These are phyloP conservation scores for Neocatenulostroma microsporum DNA, from an alignment of 2,329 filamentous ascomycete species.

Conservation along the genomic window DNA sequence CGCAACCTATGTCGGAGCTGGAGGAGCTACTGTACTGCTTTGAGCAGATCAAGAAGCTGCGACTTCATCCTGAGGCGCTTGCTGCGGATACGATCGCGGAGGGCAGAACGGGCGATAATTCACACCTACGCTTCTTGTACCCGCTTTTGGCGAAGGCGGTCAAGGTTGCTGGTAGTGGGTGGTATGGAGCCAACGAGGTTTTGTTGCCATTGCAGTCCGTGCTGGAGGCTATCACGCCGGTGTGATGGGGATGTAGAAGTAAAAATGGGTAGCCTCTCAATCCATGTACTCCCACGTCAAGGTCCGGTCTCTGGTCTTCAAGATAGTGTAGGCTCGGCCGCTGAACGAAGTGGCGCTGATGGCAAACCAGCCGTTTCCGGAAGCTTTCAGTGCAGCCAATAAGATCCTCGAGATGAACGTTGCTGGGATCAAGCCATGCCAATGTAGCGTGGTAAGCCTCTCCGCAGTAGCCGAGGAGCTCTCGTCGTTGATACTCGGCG, in stretches of 20 bases:
- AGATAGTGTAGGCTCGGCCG: constrained; percentile 23
- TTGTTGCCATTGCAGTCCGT: constrained; percentile 34
- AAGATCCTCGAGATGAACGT: constrained; percentile 27
- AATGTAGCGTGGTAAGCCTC: constrained; percentile 34
- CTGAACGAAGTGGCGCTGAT: constrained; percentile 24
- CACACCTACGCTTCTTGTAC: constrained; percentile 74
- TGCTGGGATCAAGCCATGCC: constrained; percentile 37
- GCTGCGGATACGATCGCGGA: constrained; percentile 14
- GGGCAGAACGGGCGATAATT: constrained; percentile 45
- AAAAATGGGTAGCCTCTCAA: constrained; percentile 10
- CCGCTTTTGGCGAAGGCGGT: constrained; percentile 63
- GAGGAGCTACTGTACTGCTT: constrained; percentile 71
- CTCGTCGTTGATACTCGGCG: too few relatives aligned
- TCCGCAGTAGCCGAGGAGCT: too few relatives aligned
- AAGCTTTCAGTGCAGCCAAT: constrained; percentile 20
- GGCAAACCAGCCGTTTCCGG: constrained; percentile 26
- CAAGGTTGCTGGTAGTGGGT: constrained; percentile 52
- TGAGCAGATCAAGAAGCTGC: constrained; percentile 55
- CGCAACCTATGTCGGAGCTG: constrained; percentile 73
- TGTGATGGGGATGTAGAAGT: neutral
- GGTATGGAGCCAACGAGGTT: constrained; percentile 49
- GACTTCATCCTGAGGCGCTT: constrained; percentile 52
- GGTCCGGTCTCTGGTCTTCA: constrained; percentile 20
- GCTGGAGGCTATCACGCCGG: constrained; percentile 25
- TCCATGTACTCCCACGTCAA: constrained; percentile 29